Base-by-base conservation (phyloP, 2,329 filamentous ascomycete species). In the Colletotrichum eleusines region DNA sequence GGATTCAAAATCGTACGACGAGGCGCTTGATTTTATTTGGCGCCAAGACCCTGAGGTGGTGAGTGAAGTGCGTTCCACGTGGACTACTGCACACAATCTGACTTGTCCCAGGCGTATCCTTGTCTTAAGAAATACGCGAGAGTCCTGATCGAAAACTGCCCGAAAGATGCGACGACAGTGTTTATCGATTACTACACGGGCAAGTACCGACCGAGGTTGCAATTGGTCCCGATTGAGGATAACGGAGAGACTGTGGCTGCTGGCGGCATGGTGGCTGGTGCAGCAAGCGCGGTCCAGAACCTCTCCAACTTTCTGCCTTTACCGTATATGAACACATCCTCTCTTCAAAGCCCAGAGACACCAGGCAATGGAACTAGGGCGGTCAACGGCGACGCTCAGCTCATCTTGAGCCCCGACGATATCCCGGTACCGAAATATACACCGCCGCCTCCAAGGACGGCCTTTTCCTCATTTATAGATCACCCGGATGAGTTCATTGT, bases 101-200 rank as follows among this genome's bases (percentile, higher is more conserved):
- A 86, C 76, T 8, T 40, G 1, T 23, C 5, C 4, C 66, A 95
- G 89, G 92, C 95, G 1, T 98, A 97, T 78, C 87, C 90, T 23
- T 97, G 94, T 75, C 84, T 99, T 65, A 95, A 97, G 90, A 98
- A 97, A 79, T 99, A 98, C 77, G 95, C 96, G 2, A 91, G 94
- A 61, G 94, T 98, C 0, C 84, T 99, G 1, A 88, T 99, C 40
- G 93, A 96, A 75, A 90, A 99, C 80, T 95, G 94, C 74, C 91
- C 95, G 1, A 84, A 89, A 71, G 90, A 94, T 66, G 92, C 95
- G 0, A 98, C 95, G 0, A 90, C 92, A 71, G 79, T 99, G 0
- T 98, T 99, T 77, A 94, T 97, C 72, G 92, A 96, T 64, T 99
- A 98, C 79, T 99, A 98, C 78, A 97, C 94, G 0, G 94, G 94